Percentiles rank a stretch among this genome's conserved stretches.
These are phyloP conservation scores for Gentiana macrophylla DNA, from an alignment of 257 asterid genomes.

Conservation along the genomic window DNA sequence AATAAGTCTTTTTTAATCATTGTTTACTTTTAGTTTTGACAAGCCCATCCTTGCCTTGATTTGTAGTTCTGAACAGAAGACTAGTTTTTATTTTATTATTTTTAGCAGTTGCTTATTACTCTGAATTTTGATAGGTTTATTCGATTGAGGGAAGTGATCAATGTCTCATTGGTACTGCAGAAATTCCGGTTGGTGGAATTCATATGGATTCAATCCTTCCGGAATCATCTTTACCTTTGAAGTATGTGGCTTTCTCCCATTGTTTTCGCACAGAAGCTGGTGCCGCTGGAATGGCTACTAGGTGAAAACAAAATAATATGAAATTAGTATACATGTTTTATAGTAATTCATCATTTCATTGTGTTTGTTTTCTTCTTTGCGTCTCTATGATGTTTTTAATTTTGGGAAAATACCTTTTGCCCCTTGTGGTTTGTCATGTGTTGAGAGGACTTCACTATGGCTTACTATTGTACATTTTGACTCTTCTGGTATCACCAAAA, in stretches of 20 bases:
- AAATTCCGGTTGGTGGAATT: constrained; percentile 92
- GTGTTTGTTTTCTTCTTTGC: background rate
- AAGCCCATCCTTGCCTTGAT: background rate
- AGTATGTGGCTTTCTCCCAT: constrained; percentile 89
- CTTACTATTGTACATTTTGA: too few species aligned
- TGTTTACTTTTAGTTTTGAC: background rate
- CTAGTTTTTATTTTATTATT: background rate
- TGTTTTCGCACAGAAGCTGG: constrained; percentile 99
- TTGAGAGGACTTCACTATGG: too few species aligned
- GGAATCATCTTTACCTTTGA: constrained; percentile 65
- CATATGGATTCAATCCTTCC: constrained; percentile 92
- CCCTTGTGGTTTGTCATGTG: too few species aligned
- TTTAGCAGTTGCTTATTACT: constrained; percentile 13
- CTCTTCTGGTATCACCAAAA: too few species aligned
- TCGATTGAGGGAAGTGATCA: constrained; percentile 88
- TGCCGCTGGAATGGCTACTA: constrained; percentile 89
- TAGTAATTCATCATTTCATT: background rate
- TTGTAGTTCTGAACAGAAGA: constrained; percentile 1
- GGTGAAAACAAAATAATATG: constrained; percentile 24
- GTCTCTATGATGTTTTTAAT: too few species aligned
- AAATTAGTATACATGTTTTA: too few species aligned
- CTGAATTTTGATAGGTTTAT: constrained; percentile 55
- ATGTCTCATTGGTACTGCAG: constrained; percentile 97
- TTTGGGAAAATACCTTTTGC: too few species aligned
- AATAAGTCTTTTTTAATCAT: background rate